phyloP scores from a whole-genome alignment of 805 yeast genomes.

The Metschnikowia drakensbergensis region DNA sequence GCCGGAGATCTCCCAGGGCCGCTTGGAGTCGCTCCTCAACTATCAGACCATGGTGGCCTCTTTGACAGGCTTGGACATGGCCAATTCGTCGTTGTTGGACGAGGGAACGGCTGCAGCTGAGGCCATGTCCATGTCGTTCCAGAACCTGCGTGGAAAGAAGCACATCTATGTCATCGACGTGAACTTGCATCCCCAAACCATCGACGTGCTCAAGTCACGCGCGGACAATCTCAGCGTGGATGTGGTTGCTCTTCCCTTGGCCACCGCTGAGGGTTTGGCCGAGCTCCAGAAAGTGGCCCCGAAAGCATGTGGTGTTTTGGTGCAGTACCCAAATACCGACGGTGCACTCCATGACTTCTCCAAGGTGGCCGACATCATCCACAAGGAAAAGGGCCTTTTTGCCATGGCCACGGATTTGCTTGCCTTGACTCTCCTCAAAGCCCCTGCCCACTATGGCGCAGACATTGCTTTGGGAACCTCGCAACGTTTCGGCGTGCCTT shows the following conservation, averaged over 20 bases:
- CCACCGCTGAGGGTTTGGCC: conserved; percentile 34
- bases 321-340: conserved; percentile 88
- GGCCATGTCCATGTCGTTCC: conserved; percentile 84
- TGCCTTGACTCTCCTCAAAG: conserved; percentile 79
- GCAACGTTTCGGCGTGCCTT: conserved; percentile 96
- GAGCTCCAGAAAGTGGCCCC: conserved; percentile 24
- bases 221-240: conserved; percentile 72
- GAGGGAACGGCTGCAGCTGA: conserved; percentile 98
- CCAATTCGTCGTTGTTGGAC: conserved; percentile 91
- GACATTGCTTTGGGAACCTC: conserved; percentile 91
- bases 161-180: conserved; percentile 66
- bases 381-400: conserved; percentile 67
- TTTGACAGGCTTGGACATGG: conserved; percentile 89
- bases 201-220: conserved; percentile 73
- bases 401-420: conserved; percentile 89
- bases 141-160: conserved; percentile 64
- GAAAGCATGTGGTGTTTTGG: conserved; percentile 71
- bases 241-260: conserved; percentile 53
- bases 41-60: conserved; percentile 91
- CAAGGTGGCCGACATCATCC: conserved; percentile 61
- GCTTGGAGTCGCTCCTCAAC: conserved; percentile 84
- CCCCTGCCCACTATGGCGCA: conserved; percentile 85
- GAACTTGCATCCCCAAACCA: conserved; percentile 80
- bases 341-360: conserved; percentile 55
- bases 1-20: conserved; percentile 96